A percentile compares a stretch with the other conserved stretches of the same genome.
Conservation (phyloP, 2,329 filamentous ascomycete genomes). For the Venturia asperata region DNA sequence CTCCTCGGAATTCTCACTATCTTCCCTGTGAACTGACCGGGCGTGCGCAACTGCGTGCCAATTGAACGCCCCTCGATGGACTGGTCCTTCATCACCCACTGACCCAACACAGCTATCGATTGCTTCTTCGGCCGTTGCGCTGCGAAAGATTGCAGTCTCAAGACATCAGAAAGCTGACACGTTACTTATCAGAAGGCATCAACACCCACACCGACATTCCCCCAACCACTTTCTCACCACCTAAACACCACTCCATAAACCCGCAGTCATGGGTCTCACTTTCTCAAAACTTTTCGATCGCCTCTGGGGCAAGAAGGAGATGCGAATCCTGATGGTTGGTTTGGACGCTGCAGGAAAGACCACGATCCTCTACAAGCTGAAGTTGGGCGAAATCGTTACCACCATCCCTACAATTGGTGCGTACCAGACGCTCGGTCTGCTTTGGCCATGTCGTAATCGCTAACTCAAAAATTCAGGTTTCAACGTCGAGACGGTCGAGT, state of each 20-base stretch:
- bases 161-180: constrained; percentile 14
- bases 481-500: constrained; percentile 98
- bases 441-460: constrained; percentile 22
- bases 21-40: background rate
- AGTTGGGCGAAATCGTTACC: constrained; percentile 95
- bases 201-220: constrained; percentile 18
- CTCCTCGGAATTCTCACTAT: background rate
- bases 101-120: background rate
- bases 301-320: constrained; percentile 98
- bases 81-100: constrained; percentile 2
- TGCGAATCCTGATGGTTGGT: constrained; percentile 96
- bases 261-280: constrained; percentile 80
- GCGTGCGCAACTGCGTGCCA: constrained; percentile 5
- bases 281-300: constrained; percentile 96
- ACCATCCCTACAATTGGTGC: constrained; percentile 89
- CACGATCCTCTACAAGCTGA: constrained; percentile 97
- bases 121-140: background rate
- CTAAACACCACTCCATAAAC: constrained; percentile 20
- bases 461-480: constrained; percentile 51
- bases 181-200: constrained; percentile 6
- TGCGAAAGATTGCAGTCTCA: background rate
- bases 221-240: constrained; percentile 18
- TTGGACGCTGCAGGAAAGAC: constrained; percentile 98
- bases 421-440: constrained; percentile 22
- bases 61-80: constrained; percentile 8